A percentile compares a stretch with the other conserved stretches of the same genome.
Evolutionary conservation across 495 filamentous ascomycete species (phyloP).

Genomic region (Annulohypoxylon nitens): DNA sequence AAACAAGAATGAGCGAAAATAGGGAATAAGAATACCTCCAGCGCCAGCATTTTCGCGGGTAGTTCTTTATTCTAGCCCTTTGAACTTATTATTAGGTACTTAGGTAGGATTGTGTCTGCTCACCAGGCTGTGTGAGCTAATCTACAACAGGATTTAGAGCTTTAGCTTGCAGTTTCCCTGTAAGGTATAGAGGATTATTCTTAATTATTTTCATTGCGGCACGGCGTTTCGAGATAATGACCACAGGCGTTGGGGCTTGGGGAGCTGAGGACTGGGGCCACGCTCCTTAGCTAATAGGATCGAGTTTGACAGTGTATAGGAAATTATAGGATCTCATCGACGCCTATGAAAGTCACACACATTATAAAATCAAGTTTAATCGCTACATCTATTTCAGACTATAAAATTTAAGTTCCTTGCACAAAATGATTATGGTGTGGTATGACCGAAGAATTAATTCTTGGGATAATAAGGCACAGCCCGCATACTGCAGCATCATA

Average conservation of each 20-base stretch:
- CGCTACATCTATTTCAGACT: background rate
- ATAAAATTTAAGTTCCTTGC: background rate
- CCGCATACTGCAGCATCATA: too few relatives aligned
- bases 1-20: background rate
- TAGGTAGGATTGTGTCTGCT: background rate
- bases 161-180: background rate
- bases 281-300: background rate
- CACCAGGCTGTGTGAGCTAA: background rate
- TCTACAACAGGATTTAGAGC: background rate
- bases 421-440: background rate
- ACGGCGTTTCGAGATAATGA: slow-evolving; percentile 1
- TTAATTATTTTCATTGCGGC: slow-evolving; percentile 2
- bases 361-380: background rate
- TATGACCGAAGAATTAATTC: background rate
- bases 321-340: background rate
- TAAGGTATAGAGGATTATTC: background rate
- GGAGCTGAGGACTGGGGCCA: background rate
- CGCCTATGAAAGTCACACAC: background rate
- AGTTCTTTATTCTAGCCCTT: background rate
- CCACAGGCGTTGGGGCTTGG: background rate
- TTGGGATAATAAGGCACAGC: background rate
- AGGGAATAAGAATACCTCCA: background rate
- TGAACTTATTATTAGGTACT: background rate
- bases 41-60: background rate
- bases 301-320: background rate